Base-by-base conservation (phyloP, 163 green algal species). In the Volvox carteri region DNA sequence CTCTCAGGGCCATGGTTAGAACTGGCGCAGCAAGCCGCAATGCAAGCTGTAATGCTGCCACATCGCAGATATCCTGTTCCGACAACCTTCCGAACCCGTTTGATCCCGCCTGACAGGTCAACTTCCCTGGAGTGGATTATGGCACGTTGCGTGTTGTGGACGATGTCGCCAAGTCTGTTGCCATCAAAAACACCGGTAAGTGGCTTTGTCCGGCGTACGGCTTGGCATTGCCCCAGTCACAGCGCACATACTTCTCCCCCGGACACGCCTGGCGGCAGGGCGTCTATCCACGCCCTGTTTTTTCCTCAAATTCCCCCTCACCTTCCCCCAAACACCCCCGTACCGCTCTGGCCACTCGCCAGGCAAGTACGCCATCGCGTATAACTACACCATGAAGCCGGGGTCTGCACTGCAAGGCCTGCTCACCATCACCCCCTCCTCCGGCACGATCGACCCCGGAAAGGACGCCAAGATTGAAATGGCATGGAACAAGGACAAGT, bases 281-380 rank as follows among this genome's bases (percentile, higher is more conserved):
- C n/a, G n/a, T n/a, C n/a, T n/a, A n/a, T n/a, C n/a, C n/a, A n/a
- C n/a, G n/a, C n/a, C n/a, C n/a, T n/a, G n/a, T n/a, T n/a, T n/a
- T n/a, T n/a, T n/a, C n/a, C n/a, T n/a, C n/a, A n/a, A n/a, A n/a
- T n/a, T n/a, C n/a, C n/a, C n/a, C n/a, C n/a, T n/a, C n/a, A n/a
- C n/a, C n/a, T n/a, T n/a, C n/a, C n/a, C n/a, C n/a, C n/a, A n/a
- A n/a, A n/a, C n/a, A n/a, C n/a, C n/a, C n/a, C n/a, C n/a, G n/a
- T n/a, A n/a, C n/a, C n/a, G n/a, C n/a, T n/a, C n/a, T n/a, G n/a
- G n/a, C n/a, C n/a, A n/a, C n/a, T n/a, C n/a, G n/a, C n/a, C 4
- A 89, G 96, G 95, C 58, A 97, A 97, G 88, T 98, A 97, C 86
- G 67, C 87, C 21, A 92, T 97, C 39, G 84, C 68, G 7, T 98